Base-by-base conservation (phyloP, 2,329 filamentous ascomycete genomes). In the Fusarium sp. region DNA sequence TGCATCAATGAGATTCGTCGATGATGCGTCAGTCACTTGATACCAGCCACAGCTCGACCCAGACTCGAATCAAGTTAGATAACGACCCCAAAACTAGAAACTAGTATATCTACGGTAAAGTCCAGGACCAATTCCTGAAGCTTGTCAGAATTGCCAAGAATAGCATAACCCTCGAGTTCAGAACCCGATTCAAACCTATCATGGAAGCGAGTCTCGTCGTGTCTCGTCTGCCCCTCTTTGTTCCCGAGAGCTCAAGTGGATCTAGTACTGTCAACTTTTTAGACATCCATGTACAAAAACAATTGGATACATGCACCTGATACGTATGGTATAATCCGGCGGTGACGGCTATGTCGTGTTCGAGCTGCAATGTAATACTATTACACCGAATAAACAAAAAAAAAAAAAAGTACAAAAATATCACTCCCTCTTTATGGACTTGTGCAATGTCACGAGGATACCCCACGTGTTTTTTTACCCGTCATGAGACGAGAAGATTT, bases 21-120 rank as follows among this genome's bases (percentile, higher is more conserved):
- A 77, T 57, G 62, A 68, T 66, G 70, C 75, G 73, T 78, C 76
- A 78, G 75, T 78, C 76, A 78, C 75, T 75, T 75, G 72, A 75
- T 72, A 47, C 51, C 62, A 72, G 68, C 69, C 69, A 73, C 70
- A 66, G 38, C 26, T 51, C 45, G 9, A 26, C 47, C 58, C 58
- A 42, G 39, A n/a, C 38, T 56, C 22, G 31, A 44, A 55, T 58
- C 58, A 42, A 61, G 58, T 42, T 38, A 57, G 57, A 52, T 52
- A n/a, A 28, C 17, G 22, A 38, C 24, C 51, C n/a, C n/a, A 62
- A 47, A 22, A 22, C 20, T 17, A 48, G 26, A 48, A 28, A 58
- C 72, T 73, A 75, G 69, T 60, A 61, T 70, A 22, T 61, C 51
- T 70, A 69, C 38, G 72, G 72, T 66, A 75, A 74, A 72, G 72